These are phyloP conservation scores for Trichophyton simii DNA, from an alignment of 2,329 filamentous ascomycete species.

Conservation along the genomic window DNA sequence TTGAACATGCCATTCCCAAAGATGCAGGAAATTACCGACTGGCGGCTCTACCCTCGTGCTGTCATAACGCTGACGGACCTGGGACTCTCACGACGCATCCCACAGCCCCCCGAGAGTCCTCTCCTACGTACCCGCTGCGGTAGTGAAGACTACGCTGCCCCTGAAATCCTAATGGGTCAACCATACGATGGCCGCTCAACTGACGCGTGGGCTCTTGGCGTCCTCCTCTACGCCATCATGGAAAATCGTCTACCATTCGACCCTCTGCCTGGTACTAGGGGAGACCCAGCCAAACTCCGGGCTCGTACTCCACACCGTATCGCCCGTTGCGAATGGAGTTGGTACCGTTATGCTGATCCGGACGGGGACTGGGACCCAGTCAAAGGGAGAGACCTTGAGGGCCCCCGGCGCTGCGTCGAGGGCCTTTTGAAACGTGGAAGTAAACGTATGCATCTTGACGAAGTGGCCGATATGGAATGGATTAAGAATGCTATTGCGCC, in stretches of 20 bases:
- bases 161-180: constrained; percentile 90
- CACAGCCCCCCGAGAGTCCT: constrained; percentile 59
- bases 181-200: constrained; percentile 84
- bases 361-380: constrained; percentile 74
- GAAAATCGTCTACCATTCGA: constrained; percentile 92
- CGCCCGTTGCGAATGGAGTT: constrained; percentile 87
- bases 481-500: constrained; percentile 61
- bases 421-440: constrained; percentile 70
- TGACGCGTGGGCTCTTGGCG: constrained; percentile 90
- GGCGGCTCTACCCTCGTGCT: constrained; percentile 64
- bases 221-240: constrained; percentile 82
- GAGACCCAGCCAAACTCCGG: constrained; percentile 60
- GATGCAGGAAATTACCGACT: constrained; percentile 55
- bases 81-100: constrained; percentile 73
- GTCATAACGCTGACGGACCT: constrained; percentile 84
- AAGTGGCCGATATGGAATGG: constrained; percentile 63
- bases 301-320: constrained; percentile 87
- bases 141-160: constrained; percentile 92
- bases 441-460: constrained; percentile 61
- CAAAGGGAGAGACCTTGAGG: constrained; percentile 54
- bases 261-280: constrained; percentile 61
- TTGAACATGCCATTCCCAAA: constrained; percentile 65
- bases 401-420: constrained; percentile 71
- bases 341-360: constrained; percentile 72
- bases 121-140: constrained; percentile 89